These are phyloP conservation scores for Gynandropsis gynandra DNA, from an alignment of 345 rosid species.

Conservation along the genomic window DNA sequence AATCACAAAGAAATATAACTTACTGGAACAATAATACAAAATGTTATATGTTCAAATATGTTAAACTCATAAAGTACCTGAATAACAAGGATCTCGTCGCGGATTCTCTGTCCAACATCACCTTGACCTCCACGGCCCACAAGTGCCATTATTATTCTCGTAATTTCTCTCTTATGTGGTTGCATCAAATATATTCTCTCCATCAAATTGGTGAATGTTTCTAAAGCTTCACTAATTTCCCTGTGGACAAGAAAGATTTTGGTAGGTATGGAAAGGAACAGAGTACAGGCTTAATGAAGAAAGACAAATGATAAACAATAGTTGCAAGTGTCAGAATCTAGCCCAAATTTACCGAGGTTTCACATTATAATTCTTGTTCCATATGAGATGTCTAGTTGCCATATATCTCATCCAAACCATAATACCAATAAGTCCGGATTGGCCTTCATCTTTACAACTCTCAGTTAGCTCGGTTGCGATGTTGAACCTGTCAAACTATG, in stretches of 20 bases:
- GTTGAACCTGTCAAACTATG: constrained; percentile 30
- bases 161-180: constrained; percentile 58
- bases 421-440: constrained; percentile 70
- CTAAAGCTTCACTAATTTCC: constrained; percentile 91
- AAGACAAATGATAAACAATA: not conserved
- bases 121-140: constrained; percentile 99
- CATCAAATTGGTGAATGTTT: constrained; percentile 73
- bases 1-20: not conserved
- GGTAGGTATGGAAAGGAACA: not conserved
- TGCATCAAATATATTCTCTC: constrained; percentile 48
- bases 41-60: not conserved
- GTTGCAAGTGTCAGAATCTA: not conserved
- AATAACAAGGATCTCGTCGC: constrained; percentile 93
- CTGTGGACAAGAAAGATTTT: constrained; percentile 31
- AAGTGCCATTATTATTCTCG: constrained; percentile 77
- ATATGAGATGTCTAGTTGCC: constrained; percentile 95
- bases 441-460: constrained; percentile 50
- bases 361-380: constrained; percentile 98
- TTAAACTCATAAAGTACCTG: constrained; percentile 46
- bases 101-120: constrained; percentile 96
- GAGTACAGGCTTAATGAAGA: not conserved
- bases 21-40: not conserved
- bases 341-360: constrained; percentile 85
- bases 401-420: constrained; percentile 99
- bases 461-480: constrained; percentile 31